phyloP scores from a whole-genome alignment of 345 rosid species.

The Barbarea vulgaris region DNA sequence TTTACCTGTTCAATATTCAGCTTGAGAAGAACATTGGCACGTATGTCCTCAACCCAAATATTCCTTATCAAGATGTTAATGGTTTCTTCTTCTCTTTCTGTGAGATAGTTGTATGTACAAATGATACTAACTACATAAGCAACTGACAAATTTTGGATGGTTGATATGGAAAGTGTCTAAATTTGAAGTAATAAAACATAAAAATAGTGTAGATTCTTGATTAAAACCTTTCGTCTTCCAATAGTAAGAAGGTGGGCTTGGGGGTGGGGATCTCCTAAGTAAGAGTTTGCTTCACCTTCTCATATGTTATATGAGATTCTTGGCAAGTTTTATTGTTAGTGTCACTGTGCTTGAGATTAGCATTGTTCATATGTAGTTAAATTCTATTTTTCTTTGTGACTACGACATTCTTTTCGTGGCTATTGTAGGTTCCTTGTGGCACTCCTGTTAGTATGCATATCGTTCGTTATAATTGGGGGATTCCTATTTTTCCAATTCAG shows the following conservation, averaged over 20 bases:
- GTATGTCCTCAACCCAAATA: constrained; percentile 54
- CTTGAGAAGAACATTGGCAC: constrained; percentile 89
- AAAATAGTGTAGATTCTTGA: neutral
- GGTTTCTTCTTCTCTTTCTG: neutral
- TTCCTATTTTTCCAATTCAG: constrained; percentile 75
- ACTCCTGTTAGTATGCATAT: constrained; percentile 76
- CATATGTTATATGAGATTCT: neutral
- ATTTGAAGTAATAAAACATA: neutral
- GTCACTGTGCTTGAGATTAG: constrained; percentile 18
- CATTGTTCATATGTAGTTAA: constrained; percentile 1
- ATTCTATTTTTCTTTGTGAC: neutral
- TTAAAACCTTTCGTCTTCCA: neutral
- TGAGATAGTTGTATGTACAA: neutral
- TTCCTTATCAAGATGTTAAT: neutral
- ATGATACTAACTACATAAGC: neutral
- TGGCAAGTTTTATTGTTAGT: neutral
- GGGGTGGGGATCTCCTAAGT: neutral
- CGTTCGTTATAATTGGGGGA: constrained; percentile 87
- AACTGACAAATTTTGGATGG: neutral
- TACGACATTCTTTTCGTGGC: constrained; percentile 16
- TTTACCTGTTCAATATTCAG: constrained; percentile 85
- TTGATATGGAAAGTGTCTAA: constrained; percentile 5
- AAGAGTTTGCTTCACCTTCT: constrained; percentile 9
- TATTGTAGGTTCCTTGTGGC: constrained; percentile 76
- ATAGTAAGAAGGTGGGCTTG: neutral